Evolutionary conservation across 2,329 filamentous ascomycete genomes (phyloP).

Genomic region (Teratosphaeria destructans): DNA sequence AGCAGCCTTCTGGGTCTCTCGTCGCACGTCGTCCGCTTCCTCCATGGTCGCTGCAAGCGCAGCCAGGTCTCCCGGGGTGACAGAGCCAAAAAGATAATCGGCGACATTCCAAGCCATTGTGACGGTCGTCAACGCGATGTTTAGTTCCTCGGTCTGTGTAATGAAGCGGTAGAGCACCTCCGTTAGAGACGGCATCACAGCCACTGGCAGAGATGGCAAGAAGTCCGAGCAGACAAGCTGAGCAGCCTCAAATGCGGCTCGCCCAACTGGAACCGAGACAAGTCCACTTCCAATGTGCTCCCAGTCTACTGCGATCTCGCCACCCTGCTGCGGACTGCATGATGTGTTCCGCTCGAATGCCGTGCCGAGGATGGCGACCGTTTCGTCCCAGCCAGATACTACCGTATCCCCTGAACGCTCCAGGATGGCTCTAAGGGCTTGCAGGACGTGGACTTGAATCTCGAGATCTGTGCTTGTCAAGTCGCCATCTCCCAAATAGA

Average conservation of each 20-base stretch:
- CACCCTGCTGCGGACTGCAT: conserved; percentile 4
- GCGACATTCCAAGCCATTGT: conserved; percentile 95
- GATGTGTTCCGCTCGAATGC: conserved; percentile 49
- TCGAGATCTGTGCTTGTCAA: conserved; percentile 25
- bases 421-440: conserved; percentile 59
- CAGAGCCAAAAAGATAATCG: conserved; percentile 59
- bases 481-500: conserved; percentile 19
- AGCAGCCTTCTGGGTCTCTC: conserved; percentile 8
- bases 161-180: conserved; percentile 85
- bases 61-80: conserved; percentile 29
- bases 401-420: conserved; percentile 83
- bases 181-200: conserved; percentile 68
- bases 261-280: conserved; percentile 62
- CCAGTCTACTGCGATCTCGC: conserved; percentile 19
- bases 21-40: conserved; percentile 14
- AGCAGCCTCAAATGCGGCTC: conserved; percentile 77
- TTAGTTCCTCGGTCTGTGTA: conserved; percentile 80
- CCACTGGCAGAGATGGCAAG: conserved; percentile 56
- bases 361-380: conserved; percentile 75
- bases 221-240: conserved; percentile 96
- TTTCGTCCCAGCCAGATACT: conserved; percentile 71
- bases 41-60: conserved; percentile 10
- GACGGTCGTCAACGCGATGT: conserved; percentile 90
- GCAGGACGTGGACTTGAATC: conserved; percentile 62
- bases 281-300: conserved; percentile 22